Base-by-base conservation (phyloP, 306 rosid genomes). In the Cicer arietinum region DNA sequence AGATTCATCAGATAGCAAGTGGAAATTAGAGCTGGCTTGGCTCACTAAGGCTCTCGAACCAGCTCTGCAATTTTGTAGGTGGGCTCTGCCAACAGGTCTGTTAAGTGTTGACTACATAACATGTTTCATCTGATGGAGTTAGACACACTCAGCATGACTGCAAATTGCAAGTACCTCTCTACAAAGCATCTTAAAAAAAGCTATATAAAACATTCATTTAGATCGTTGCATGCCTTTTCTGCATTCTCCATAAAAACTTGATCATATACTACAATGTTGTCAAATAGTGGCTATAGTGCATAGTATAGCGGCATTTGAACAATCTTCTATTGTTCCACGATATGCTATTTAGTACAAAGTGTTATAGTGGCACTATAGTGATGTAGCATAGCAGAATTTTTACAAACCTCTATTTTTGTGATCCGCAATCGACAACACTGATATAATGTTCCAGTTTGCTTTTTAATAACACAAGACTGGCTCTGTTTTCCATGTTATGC, bases 1-100 rank as follows among this genome's bases (percentile, higher is more conserved):
- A 71, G 86, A 85, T 79, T 62, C 81, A 40, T 61, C 81, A 0
- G 90, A 89, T 76, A 83, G 77, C 70, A 89, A 88, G 65, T 85
- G 90, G 90, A 89, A 85, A 82, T 61, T 85, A 47, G 96, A 95
- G 88, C 81, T 88, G 76, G 93, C 90, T 78, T 95, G 99, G 98
- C 86, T 90, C 54, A 73, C 98, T 11, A 95, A 84, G 85, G 90
- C 95, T 71, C 87, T 94, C 63, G 96, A 92, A 83, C 90, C 96
- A 41, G 98, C 98, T 86, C 86, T 88, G 54, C 97, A 92, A 81
- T 77, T 92, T 78, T 92, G 90, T 83, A 86, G 91, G 83, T 81
- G 96, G 97, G 93, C 97, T 80, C 65, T 88, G 88, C 88, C 97
- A 80, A 80, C 89, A 90, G 97, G 99, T 92, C 79, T 82, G 91